Percentiles rank a stretch among this genome's conserved stretches.
Evolutionary conservation across 2,329 filamentous ascomycete species (phyloP).

Genomic region (Cercospora beticola): DNA sequence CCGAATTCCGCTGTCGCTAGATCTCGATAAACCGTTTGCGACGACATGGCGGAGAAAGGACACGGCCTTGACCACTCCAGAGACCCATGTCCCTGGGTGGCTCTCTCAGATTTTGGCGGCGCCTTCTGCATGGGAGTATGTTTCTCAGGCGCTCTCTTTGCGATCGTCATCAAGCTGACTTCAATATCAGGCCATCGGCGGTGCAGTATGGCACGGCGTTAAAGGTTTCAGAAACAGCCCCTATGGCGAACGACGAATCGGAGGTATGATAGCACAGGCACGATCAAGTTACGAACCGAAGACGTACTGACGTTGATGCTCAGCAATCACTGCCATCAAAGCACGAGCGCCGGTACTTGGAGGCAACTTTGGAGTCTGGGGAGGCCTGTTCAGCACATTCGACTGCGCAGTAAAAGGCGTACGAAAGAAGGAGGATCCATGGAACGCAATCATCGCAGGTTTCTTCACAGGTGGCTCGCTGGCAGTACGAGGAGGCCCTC

Average conservation of each 20-base stretch:
- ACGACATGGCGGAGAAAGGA: constrained; percentile 30
- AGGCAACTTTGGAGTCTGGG: constrained; percentile 98
- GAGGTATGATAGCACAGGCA: constrained; percentile 49
- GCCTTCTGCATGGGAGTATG: constrained; percentile 95
- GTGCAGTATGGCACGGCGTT: constrained; percentile 89
- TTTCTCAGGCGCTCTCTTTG: background rate
- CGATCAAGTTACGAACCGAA: background rate
- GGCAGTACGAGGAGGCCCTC: constrained; percentile 86
- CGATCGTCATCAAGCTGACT: background rate
- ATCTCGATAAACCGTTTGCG: background rate
- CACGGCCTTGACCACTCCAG: constrained; percentile 80
- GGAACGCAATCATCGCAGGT: constrained; percentile 95
- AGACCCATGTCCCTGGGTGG: constrained; percentile 96
- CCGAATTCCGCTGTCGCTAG: background rate
- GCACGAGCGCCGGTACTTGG: constrained; percentile 92
- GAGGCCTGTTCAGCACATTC: constrained; percentile 91
- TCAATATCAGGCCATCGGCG: constrained; percentile 36
- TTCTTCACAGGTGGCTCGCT: constrained; percentile 95
- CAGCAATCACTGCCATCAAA: constrained; percentile 90
- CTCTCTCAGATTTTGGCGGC: constrained; percentile 95
- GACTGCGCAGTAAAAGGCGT: constrained; percentile 94
- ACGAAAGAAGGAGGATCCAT: constrained; percentile 91
- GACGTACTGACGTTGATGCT: constrained; percentile 1
- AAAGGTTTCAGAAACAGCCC: constrained; percentile 62
- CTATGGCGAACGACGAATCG: constrained; percentile 92